Conservation (phyloP, 495 filamentous ascomycete species). For the Barbatosphaeria neglecta region DNA sequence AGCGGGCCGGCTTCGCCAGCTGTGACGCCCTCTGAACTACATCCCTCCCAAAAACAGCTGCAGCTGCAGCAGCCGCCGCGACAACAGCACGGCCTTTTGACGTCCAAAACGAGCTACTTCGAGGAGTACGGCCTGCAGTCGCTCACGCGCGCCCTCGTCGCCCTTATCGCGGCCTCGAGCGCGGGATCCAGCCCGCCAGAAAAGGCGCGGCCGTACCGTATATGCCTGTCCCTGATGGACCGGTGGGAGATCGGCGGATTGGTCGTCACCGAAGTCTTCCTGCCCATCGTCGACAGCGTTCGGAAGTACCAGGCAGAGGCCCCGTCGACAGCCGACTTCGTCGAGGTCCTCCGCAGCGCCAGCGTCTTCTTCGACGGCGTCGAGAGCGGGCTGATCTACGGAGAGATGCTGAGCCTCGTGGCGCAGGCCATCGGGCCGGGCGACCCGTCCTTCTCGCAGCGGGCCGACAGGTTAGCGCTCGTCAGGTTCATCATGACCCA, state of each 20-base stretch:
- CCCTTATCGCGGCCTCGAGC: conserved; percentile 56
- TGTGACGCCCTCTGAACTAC: too few species aligned
- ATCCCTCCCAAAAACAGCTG: too few species aligned
- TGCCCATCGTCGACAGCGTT: conserved; percentile 72
- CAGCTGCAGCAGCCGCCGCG: conserved; percentile 33
- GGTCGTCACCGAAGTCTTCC: conserved; percentile 76
- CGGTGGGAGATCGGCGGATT: conserved; percentile 90
- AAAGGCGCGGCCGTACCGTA: conserved; percentile 75
- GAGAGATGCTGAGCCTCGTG: conserved; percentile 55
- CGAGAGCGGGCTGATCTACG: conserved; percentile 86
- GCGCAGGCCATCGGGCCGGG: conserved; percentile 42
- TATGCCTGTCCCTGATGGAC: conserved; percentile 93
- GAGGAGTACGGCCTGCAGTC: conserved; percentile 62
- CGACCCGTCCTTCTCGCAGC: conserved; percentile 25
- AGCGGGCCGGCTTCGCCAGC: conserved; percentile 36
- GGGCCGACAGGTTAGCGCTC: conserved; percentile 51
- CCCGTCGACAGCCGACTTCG: conserved; percentile 50
- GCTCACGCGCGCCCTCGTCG: conserved; percentile 61
- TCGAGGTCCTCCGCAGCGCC: conserved; percentile 85
- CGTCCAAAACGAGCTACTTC: conserved; percentile 60
- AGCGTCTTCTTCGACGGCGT: conserved; percentile 96
- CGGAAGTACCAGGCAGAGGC: conserved; percentile 53
- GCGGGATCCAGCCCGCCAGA: conserved; percentile 47
- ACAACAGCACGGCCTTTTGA: conserved; percentile 29
- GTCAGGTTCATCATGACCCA: conserved; percentile 71